These are phyloP conservation scores for Xanthoconium stramineum DNA, from an alignment of 768 basidiomycete genomes.

Conservation along the genomic window DNA sequence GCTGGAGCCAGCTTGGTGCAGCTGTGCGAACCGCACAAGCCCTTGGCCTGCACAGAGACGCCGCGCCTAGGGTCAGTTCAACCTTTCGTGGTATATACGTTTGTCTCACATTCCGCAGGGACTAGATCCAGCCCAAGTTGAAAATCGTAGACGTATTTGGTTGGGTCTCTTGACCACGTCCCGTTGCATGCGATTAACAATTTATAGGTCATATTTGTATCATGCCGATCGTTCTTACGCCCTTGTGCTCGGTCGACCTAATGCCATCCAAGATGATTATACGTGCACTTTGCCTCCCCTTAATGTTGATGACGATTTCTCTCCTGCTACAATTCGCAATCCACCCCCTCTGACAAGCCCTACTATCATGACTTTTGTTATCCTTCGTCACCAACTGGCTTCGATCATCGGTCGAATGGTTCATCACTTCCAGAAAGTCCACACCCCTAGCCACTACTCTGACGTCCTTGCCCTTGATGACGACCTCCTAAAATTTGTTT, in stretches of 20 bases:
- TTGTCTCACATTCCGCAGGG: conserved; percentile 40
- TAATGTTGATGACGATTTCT: conserved; percentile 65
- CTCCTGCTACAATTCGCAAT: conserved; percentile 42
- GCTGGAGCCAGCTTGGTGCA: conserved; percentile 94
- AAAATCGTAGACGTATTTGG: conserved; percentile 92
- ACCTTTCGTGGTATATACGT: neutral
- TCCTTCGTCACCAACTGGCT: conserved; percentile 79
- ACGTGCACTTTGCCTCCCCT: conserved; percentile 77
- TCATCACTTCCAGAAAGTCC: conserved; percentile 89
- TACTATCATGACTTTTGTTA: conserved; percentile 84
- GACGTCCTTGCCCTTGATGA: conserved; percentile 83
- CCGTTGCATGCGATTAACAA: conserved; percentile 2
- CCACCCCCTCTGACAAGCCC: conserved; percentile 63
- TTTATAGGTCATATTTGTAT: conserved; percentile 77
- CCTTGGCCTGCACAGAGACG: conserved; percentile 88
- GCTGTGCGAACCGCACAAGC: conserved; percentile 92
- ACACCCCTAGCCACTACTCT: conserved; percentile 72
- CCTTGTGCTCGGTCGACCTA: conserved; percentile 85
- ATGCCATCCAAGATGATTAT: conserved; percentile 86
- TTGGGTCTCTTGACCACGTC: conserved; percentile 25
- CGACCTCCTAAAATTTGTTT: conserved; percentile 74
- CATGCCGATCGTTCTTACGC: conserved; percentile 94
- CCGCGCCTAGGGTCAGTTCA: conserved; percentile 67
- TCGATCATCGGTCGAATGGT: conserved; percentile 86
- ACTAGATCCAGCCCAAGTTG: conserved; percentile 71